A percentile compares a stretch with the other conserved stretches of the same genome.
These are phyloP conservation scores for Tympanopsis confertula DNA, from an alignment of 2,329 filamentous ascomycete species.

Conservation along the genomic window DNA sequence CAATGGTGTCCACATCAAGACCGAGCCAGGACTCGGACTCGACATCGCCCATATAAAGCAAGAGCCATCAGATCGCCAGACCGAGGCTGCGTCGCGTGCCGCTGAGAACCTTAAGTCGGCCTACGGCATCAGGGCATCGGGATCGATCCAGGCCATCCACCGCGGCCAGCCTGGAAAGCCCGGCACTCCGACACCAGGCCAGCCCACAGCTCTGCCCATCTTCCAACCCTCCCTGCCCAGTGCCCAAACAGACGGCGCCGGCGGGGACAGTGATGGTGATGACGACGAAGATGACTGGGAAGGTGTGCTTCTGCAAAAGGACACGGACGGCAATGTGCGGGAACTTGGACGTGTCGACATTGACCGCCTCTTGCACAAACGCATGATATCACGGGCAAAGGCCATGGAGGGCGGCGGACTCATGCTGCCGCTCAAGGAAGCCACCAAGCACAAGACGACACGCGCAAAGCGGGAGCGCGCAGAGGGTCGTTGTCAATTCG, in stretches of 20 bases:
- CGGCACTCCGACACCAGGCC: background rate
- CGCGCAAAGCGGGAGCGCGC: conserved; percentile 8
- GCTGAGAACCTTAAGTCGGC: background rate
- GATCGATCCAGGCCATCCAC: background rate
- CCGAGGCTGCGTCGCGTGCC: background rate
- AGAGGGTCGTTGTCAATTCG: conserved; percentile 34
- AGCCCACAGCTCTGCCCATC: background rate
- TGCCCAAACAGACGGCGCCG: conserved; percentile 51
- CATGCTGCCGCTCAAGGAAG: conserved; percentile 60
- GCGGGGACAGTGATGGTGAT: conserved; percentile 34
- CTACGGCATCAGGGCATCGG: background rate
- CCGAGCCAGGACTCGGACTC: background rate
- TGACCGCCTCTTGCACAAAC: conserved; percentile 57
- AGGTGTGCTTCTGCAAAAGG: conserved; percentile 46
- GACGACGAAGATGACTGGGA: conserved; percentile 33
- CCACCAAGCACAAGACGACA: conserved; percentile 24
- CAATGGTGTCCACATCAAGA: background rate
- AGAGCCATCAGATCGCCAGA: background rate
- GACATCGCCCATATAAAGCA: background rate
- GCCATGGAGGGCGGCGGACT: conserved; percentile 64
- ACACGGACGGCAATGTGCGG: conserved; percentile 36
- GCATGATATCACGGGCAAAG: conserved; percentile 53
- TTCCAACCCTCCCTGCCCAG: background rate
- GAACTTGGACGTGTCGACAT: conserved; percentile 51
- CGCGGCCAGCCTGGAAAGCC: background rate